Percentiles rank a stretch among this genome's conserved stretches.
Evolutionary conservation across 352 stramenopile genomes (phyloP).

Genomic region (Globisporangium perplexum): DNA sequence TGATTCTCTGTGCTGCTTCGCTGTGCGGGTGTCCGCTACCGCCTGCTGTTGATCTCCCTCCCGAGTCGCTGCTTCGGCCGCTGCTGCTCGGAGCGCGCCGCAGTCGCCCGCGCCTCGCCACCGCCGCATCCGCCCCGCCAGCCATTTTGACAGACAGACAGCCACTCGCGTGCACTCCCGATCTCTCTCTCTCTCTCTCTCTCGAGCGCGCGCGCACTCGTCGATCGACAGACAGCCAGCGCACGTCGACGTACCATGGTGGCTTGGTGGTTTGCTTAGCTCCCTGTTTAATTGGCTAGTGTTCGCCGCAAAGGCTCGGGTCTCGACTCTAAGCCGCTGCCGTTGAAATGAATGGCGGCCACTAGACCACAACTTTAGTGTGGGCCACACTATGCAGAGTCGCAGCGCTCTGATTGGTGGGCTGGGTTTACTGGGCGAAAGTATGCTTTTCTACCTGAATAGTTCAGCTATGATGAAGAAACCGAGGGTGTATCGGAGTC

Average conservation of each 20-base stretch:
- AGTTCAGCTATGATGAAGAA: no score
- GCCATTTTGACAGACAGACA: not conserved
- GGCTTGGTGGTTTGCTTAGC: conserved; percentile 74
- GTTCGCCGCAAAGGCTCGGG: no score
- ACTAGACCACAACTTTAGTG: no score
- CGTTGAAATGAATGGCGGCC: not conserved
- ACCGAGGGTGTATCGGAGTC: no score
- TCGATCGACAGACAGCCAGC: conserved; percentile 1
- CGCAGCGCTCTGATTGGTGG: no score
- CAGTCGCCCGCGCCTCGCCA: not conserved
- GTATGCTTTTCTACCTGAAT: no score
- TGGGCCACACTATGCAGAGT: no score
- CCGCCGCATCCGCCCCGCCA: not conserved
- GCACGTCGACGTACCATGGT: conserved; percentile 60
- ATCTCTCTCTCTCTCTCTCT: no score
- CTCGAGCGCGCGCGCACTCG: not conserved
- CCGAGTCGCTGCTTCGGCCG: not conserved
- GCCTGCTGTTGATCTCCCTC: not conserved
- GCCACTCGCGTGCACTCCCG: no score
- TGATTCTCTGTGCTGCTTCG: not conserved
- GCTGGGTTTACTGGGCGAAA: no score
- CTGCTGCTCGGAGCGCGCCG: not conserved
- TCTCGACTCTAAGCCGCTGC: no score
- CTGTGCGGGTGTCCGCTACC: not conserved
- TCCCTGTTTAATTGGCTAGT: conserved; percentile 83